Evolutionary conservation across 306 rosid genomes (phyloP).

Genomic region (Argentina anserina): DNA sequence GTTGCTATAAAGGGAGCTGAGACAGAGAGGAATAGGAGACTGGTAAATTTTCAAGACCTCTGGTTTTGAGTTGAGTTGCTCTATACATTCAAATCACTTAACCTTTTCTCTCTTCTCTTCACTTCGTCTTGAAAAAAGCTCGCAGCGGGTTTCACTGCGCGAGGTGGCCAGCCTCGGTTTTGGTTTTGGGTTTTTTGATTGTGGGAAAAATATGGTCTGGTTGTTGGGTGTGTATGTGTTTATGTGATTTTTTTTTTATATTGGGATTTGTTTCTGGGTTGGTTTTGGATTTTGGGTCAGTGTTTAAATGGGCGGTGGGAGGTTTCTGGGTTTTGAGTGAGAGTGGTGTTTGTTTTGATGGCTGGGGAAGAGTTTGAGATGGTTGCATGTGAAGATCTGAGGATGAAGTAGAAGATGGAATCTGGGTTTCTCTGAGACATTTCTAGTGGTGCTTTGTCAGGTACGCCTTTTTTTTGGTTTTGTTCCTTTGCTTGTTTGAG

Average conservation of each 20-base stretch:
- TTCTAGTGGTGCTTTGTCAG: constrained; percentile 33
- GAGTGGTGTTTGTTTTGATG: constrained; percentile 36
- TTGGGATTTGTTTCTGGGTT: constrained; percentile 29
- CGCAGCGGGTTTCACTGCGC: constrained; percentile 31
- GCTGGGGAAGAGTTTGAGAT: constrained; percentile 3
- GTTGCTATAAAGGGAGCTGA: constrained; percentile 10
- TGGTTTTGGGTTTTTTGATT: too few relatives aligned
- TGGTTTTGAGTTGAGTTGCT: constrained; percentile 2
- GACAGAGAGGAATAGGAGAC: constrained; percentile 9
- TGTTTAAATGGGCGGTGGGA: too few relatives aligned
- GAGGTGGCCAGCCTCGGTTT: constrained; percentile 15
- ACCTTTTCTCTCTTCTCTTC: neutral
- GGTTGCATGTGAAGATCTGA: constrained; percentile 28
- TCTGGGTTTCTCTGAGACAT: constrained; percentile 28
- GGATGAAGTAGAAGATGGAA: constrained; percentile 41
- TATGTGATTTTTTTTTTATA: neutral
- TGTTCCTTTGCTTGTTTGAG: neutral
- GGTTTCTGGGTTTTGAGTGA: neutral
- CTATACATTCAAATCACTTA: neutral
- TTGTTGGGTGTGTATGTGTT: neutral
- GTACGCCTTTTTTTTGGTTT: constrained; percentile 32
- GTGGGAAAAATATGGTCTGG: too few relatives aligned
- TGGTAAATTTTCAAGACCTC: too few relatives aligned
- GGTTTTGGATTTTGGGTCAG: constrained; percentile 26
- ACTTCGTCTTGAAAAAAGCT: neutral